phyloP scores from a whole-genome alignment of 805 yeast species.

The Phaffomyces thermotolerans region DNA sequence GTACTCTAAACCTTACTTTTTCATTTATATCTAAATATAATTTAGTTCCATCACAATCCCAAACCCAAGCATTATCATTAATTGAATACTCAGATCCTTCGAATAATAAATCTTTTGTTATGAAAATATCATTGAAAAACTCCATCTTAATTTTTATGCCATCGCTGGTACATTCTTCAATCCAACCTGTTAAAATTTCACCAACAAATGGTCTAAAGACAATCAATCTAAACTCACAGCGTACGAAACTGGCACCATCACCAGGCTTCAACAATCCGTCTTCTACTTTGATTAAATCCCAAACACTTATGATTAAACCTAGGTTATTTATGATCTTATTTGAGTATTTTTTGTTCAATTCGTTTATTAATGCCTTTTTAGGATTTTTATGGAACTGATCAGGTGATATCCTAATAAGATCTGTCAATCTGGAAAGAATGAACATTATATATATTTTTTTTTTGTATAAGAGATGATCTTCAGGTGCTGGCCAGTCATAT shows the following conservation, averaged over 20 bases:
- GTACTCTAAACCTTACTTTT: slow-evolving; percentile 84
- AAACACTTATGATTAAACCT: slow-evolving; percentile 78
- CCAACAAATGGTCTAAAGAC: slow-evolving; percentile 94
- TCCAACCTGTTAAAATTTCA: slow-evolving; percentile 89
- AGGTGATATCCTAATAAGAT: slow-evolving; percentile 84
- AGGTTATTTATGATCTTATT: slow-evolving; percentile 78
- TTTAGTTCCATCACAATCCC: slow-evolving; percentile 71
- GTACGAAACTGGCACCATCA: slow-evolving; percentile 82
- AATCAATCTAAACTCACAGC: slow-evolving; percentile 64
- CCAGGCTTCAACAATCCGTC: slow-evolving; percentile 92
- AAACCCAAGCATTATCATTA: slow-evolving; percentile 91
- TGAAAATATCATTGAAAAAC: slow-evolving; percentile 86
- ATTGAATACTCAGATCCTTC: slow-evolving; percentile 62
- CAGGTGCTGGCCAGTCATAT: too few species aligned
- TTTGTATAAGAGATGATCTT: too few species aligned
- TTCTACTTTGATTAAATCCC: slow-evolving; percentile 74
- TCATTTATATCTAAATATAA: slow-evolving; percentile 86
- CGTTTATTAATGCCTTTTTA: slow-evolving; percentile 66
- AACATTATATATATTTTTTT: too few species aligned
- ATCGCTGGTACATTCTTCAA: slow-evolving; percentile 76
- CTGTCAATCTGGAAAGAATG: slow-evolving; percentile 71
- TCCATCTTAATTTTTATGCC: slow-evolving; percentile 81
- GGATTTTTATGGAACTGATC: slow-evolving; percentile 70
- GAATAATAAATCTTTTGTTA: slow-evolving; percentile 77
- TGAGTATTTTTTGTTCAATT: slow-evolving; percentile 76